Base-by-base conservation (phyloP, 176 grass and related monocot genomes). In the Avena atlantica region DNA sequence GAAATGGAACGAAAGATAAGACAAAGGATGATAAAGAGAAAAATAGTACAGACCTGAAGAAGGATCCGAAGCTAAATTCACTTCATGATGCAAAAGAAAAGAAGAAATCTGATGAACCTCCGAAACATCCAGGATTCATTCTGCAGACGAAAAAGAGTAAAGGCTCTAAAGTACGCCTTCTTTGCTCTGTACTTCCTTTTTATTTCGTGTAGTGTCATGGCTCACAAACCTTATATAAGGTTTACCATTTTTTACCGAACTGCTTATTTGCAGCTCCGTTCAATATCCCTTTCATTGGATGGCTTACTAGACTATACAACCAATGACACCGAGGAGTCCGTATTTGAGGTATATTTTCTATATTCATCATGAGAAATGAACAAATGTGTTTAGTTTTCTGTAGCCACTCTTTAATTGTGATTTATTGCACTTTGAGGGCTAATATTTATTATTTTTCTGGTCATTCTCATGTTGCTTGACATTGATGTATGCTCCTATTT, bases 251-350 rank as follows among this genome's bases (percentile, higher is more conserved):
- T 82, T 89, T 63, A 64, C 56, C 82, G 11, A n/a, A 60, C 17
- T 19, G 15, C 21, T 73, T 70, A 67, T 67, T 49, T 94, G 64
- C 83, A 94, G 93, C 63, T 94, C 74, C 85, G 93, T 24, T 88
- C 90, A 63, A 79, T 79, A 55, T 74, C 90, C 34, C 85, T 94
- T 64, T 94, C 93, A 37, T 82, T 94, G 63, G 90, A 90, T 83
- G 90, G 90, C 9, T 88, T 94, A 40, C 57, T 94, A 52, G 93
- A 92, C 76, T 94, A 94, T 86, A 94, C 87, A 80, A 83, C 91
- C 73, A 88, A 90, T 61, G 93, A 94, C 82, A 76, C 70, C 31
- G 93, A 91, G 72, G 93, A 94, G 82, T 90, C 90, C 76, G 87
- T 88, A 67, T 94, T 94, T 90, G 93, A 94, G 93, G 93, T 94